Conservation (phyloP, 2,329 filamentous ascomycete species). For the Exophiala viscosa region DNA sequence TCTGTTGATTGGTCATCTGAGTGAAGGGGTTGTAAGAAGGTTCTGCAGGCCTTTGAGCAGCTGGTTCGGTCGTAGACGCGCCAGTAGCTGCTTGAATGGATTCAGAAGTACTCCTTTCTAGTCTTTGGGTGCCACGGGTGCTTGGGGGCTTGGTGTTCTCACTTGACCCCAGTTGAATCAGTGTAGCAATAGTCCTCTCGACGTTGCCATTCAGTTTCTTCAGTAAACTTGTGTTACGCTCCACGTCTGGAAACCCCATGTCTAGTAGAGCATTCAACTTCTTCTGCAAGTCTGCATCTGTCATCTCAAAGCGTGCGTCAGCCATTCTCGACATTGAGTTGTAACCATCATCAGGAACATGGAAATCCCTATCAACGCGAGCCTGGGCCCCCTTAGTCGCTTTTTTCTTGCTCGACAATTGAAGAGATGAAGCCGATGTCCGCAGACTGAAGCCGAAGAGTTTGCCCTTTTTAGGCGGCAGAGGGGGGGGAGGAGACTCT, state of each 20-base stretch:
- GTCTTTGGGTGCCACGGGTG: conserved; percentile 1
- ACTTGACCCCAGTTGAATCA: conserved; percentile 76
- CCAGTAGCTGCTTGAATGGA: neutral
- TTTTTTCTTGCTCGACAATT: conserved; percentile 46
- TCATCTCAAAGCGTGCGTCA: conserved; percentile 20
- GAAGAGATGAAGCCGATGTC: conserved; percentile 68
- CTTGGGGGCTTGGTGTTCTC: conserved; percentile 3
- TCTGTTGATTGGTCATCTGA: conserved; percentile 13
- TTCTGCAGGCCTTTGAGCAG: conserved; percentile 9
- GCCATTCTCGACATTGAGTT: conserved; percentile 23
- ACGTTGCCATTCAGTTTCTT: conserved; percentile 81
- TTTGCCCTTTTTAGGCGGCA: conserved; percentile 56
- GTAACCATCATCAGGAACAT: conserved; percentile 24
- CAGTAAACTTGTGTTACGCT: conserved; percentile 74
- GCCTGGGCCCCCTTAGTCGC: conserved; percentile 34
- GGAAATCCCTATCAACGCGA: conserved; percentile 25
- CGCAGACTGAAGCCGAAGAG: conserved; percentile 63
- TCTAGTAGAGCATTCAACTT: conserved; percentile 77
- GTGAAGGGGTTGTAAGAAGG: conserved; percentile 22
- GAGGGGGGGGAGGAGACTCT: conserved; percentile 47
- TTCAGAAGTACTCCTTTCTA: neutral
- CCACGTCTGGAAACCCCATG: conserved; percentile 87
- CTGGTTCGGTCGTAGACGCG: conserved; percentile 1
- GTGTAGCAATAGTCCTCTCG: conserved; percentile 77
- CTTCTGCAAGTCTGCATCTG: conserved; percentile 56